Conservation (phyloP, 1,284 basidiomycete genomes). For the Apiotrichum siamense region DNA sequence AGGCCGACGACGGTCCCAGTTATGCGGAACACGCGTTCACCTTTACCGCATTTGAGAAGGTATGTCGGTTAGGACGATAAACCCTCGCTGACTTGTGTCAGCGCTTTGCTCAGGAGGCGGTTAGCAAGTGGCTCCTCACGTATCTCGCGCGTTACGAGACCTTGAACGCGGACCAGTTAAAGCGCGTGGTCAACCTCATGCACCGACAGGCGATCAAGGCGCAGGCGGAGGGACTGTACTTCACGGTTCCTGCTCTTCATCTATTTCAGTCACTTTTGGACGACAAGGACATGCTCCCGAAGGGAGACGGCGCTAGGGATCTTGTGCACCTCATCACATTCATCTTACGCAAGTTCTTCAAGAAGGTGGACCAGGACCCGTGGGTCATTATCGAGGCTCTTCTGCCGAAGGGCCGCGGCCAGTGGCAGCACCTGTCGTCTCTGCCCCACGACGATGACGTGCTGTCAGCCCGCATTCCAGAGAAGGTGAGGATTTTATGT, state of each 20-base stretch:
- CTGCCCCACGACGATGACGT: slow-evolving; percentile 46
- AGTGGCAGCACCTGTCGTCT: slow-evolving; percentile 77
- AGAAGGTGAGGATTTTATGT: slow-evolving; percentile 36
- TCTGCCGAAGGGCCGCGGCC: slow-evolving; percentile 77
- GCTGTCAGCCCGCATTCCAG: slow-evolving; percentile 47
- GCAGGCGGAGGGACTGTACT: slow-evolving; percentile 86
- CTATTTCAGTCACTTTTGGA: slow-evolving; percentile 77
- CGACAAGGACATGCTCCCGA: slow-evolving; percentile 67
- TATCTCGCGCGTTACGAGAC: slow-evolving; percentile 77
- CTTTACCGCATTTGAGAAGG: slow-evolving; percentile 80
- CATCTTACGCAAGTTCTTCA: slow-evolving; percentile 86
- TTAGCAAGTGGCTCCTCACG: slow-evolving; percentile 70
- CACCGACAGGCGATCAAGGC: slow-evolving; percentile 81
- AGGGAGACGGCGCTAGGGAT: slow-evolving; percentile 72
- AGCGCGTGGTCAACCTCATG: slow-evolving; percentile 74
- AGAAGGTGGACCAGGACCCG: slow-evolving; percentile 68
- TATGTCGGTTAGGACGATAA: slow-evolving; percentile 50
- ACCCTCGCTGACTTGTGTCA: slow-evolving; percentile 22
- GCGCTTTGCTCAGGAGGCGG: slow-evolving; percentile 79
- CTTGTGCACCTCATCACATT: slow-evolving; percentile 73
- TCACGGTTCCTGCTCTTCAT: slow-evolving; percentile 77
- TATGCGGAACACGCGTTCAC: slow-evolving; percentile 80
- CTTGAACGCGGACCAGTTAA: slow-evolving; percentile 75
- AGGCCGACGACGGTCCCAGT: slow-evolving; percentile 57
- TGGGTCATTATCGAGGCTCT: slow-evolving; percentile 82